These are phyloP conservation scores for Cymbopogon flexuosus DNA, from an alignment of 202 grass and related monocot species.

Conservation along the genomic window DNA sequence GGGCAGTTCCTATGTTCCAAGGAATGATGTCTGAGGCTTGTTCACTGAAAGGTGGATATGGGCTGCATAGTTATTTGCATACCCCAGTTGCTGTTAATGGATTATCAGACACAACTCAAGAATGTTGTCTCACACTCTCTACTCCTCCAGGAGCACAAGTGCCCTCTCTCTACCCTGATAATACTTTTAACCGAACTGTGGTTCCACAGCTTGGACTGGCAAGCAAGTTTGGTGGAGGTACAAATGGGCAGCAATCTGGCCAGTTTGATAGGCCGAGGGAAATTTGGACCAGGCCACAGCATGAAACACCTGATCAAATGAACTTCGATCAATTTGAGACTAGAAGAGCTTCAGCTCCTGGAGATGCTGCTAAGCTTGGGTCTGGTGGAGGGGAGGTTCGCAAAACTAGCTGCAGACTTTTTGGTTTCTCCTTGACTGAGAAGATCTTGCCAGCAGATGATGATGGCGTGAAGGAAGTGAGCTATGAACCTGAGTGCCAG, in stretches of 20 bases:
- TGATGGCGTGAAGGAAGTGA: constrained; percentile 38
- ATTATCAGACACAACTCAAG: constrained; percentile 41
- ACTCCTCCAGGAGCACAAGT: constrained; percentile 33
- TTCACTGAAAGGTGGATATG: constrained; percentile 25
- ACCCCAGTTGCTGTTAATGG: constrained; percentile 31
- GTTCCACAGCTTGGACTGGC: constrained; percentile 19
- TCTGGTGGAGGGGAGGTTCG: constrained; percentile 42
- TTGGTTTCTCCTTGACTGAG: constrained; percentile 84
- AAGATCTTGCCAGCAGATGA: constrained; percentile 55
- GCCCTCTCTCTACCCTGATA: constrained; percentile 42
- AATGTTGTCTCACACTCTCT: constrained; percentile 42
- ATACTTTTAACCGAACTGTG: constrained; percentile 42
- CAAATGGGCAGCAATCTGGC: constrained; percentile 15
- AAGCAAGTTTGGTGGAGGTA: constrained; percentile 22
- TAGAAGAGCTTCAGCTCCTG: constrained; percentile 21
- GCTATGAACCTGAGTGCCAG: constrained; percentile 40
- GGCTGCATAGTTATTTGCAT: constrained; percentile 19
- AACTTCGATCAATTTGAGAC: constrained; percentile 10
- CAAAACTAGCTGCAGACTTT: constrained; percentile 62
- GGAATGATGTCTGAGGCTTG: constrained; percentile 41
- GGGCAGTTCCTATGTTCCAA: constrained; percentile 40
- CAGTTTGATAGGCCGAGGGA: background rate
- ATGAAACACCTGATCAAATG: background rate
- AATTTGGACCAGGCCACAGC: background rate
- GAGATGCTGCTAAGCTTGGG: constrained; percentile 26